A percentile compares a stretch with the other conserved stretches of the same genome.
Conservation (phyloP, 495 filamentous ascomycete genomes). For the Penicillium canariense region DNA sequence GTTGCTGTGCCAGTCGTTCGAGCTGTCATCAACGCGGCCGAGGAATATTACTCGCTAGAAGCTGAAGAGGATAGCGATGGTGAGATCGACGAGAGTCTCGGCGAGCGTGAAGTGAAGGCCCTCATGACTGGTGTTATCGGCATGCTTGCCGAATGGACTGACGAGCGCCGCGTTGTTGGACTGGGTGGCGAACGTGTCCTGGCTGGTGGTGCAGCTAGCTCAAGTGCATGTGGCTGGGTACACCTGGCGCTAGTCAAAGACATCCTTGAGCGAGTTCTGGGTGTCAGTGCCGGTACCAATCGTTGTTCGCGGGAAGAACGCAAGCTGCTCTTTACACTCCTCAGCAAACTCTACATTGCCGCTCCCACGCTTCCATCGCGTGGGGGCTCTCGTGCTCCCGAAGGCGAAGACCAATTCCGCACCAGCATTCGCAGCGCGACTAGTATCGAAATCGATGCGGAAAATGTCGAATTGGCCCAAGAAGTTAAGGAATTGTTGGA, state of each 20-base stretch:
- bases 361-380: conserved; percentile 42
- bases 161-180: conserved; percentile 80
- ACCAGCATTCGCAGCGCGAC: conserved; percentile 39
- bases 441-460: conserved; percentile 32
- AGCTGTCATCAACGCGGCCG: conserved; percentile 50
- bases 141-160: conserved; percentile 93
- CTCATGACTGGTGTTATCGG: conserved; percentile 68
- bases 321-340: conserved; percentile 72
- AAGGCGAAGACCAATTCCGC: conserved; percentile 42
- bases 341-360: conserved; percentile 81
- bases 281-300: conserved; percentile 35
- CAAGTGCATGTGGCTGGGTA: conserved; percentile 54
- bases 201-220: conserved; percentile 53
- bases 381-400: conserved; percentile 39
- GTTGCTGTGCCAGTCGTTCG: conserved; percentile 70
- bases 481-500: conserved; percentile 54
- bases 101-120: conserved; percentile 80
- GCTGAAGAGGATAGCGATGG: conserved; percentile 53
- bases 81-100: conserved; percentile 64
- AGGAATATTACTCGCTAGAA: conserved; percentile 51
- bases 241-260: conserved; percentile 37
- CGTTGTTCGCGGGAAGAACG: conserved; percentile 70
- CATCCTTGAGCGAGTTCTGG: conserved; percentile 35
- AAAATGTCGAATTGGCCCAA: conserved; percentile 36
- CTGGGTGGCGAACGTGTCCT: conserved; percentile 56